phyloP scores from a whole-genome alignment of 176 grass and related monocot species.

The maize (Zea mays) region DNA sequence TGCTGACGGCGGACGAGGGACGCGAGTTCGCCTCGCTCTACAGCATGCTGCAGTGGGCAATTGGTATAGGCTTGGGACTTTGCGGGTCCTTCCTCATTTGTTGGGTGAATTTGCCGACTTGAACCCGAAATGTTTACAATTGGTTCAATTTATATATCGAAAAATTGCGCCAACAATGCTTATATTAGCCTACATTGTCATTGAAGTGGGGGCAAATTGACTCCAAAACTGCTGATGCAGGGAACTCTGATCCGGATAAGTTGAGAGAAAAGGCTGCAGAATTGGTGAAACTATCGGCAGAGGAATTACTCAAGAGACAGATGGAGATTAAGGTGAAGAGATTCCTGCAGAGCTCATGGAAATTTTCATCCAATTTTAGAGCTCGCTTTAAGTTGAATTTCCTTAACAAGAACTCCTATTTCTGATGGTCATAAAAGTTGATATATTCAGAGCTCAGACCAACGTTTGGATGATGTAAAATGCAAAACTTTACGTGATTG shows the following conservation, averaged over 20 bases:
- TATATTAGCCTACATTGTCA: background rate
- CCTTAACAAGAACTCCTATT: background rate
- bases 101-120: background rate
- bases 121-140: background rate
- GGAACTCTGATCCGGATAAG: slow-evolving; percentile 83
- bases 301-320: slow-evolving; percentile 61
- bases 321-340: slow-evolving; percentile 70
- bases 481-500: background rate
- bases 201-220: background rate
- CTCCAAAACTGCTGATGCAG: slow-evolving; percentile 32
- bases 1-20: slow-evolving; percentile 46
- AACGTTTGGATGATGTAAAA: background rate
- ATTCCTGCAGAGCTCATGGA: background rate
- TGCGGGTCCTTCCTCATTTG: background rate
- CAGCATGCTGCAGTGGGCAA: slow-evolving; percentile 90
- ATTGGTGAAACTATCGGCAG: slow-evolving; percentile 55
- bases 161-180: background rate
- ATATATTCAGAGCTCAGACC: background rate
- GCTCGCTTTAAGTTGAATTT: background rate
- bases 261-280: slow-evolving; percentile 68
- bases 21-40: slow-evolving; percentile 77
- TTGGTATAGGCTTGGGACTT: slow-evolving; percentile 46
- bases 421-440: background rate
- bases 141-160: background rate
- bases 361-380: background rate